Base-by-base conservation (phyloP, 306 rosid genomes). In the Fagus crenata region DNA sequence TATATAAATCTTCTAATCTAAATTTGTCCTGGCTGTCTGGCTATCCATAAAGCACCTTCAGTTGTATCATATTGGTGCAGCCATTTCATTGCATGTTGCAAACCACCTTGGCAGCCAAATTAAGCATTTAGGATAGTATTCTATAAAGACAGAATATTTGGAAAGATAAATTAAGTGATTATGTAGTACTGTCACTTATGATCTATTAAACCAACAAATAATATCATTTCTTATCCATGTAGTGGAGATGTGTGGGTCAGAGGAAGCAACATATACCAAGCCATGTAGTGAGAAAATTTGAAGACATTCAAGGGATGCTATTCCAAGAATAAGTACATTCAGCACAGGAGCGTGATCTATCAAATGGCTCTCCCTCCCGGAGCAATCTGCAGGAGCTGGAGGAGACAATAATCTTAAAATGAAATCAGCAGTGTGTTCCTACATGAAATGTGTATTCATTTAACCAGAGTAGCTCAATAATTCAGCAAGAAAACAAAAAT, bases 281-380 rank as follows among this genome's bases (percentile, higher is more conserved):
- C 99, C 99, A 85, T 88, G 99, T 69, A 92, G 88, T 1, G 97
- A 92, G 80, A 95, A 91, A 81, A 90, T 90, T 84, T 91, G 97
- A 82, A 95, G 85, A 71, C 97, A 89, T 71, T 95, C 98, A 80
- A 92, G 88, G 41, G 98, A 81, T 63, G 97, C 85, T 77, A 95
- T 91, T 78, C 98, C 99, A 86, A 95, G 89, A 75, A 89, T 82
- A 72, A 95, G 93, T 71, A 83, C 89, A 55, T 89, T 89, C 74
- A 92, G 89, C 86, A 92, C 85, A 32, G 92, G 92, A 79, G 99
- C 98, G 74, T 88, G 88, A 69, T 76, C 80, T 58, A 91, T 92
- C 86, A 95, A 85, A 87, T 95, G 90, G 84, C 80, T 85, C 76
- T 89, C 92, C 81, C 78, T 78, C 77, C 89, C 97, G 3, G 87